phyloP scores from a whole-genome alignment of 1,139 yeast genomes.

The Candida sojae region DNA sequence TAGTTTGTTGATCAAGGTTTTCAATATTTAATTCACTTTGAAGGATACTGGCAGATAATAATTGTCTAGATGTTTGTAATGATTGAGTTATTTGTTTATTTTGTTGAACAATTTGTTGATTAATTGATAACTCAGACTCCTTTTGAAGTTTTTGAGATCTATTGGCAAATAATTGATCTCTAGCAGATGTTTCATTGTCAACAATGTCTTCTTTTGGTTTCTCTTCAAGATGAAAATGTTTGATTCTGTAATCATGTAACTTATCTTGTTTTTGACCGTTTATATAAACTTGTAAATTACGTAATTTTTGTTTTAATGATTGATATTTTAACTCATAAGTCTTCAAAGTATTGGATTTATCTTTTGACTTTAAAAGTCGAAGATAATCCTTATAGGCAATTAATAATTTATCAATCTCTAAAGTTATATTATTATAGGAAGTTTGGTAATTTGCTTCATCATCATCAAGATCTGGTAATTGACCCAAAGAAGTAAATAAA shows the following conservation, averaged over 20 bases:
- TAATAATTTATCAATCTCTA: conserved; percentile 10
- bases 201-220: conserved; percentile 1
- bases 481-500: conserved; percentile 10
- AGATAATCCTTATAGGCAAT: conserved; percentile 22
- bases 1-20: conserved; percentile 60
- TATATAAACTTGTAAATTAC: conserved; percentile 27
- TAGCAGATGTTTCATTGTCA: conserved; percentile 4
- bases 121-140: conserved; percentile 19
- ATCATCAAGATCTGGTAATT: conserved; percentile 4
- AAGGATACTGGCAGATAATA: conserved; percentile 55
- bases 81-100: conserved; percentile 57
- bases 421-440: background rate
- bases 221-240: conserved; percentile 16
- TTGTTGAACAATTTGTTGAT: conserved; percentile 42
- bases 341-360: conserved; percentile 13
- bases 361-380: conserved; percentile 17
- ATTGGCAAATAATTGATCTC: conserved; percentile 22
- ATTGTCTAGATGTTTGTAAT: conserved; percentile 53
- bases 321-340: conserved; percentile 24
- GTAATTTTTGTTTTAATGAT: conserved; percentile 24
- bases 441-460: conserved; percentile 6
- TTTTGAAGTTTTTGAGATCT: conserved; percentile 16
- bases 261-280: conserved; percentile 25
- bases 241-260: conserved; percentile 31
- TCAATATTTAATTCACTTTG: conserved; percentile 66